Conservation (phyloP, 768 basidiomycete genomes). For the Tricholoma saponaceum region DNA sequence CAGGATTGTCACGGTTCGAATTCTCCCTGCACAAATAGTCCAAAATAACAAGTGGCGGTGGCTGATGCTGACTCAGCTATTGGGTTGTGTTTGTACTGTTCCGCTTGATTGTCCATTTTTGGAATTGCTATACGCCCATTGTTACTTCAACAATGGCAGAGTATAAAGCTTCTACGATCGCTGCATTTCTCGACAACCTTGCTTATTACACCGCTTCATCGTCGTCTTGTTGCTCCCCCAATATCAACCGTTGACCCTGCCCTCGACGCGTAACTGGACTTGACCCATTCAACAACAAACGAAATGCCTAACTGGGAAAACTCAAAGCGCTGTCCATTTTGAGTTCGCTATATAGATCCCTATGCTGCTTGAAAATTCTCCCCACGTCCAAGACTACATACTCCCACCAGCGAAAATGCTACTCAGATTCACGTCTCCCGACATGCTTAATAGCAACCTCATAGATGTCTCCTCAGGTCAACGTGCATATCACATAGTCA, state of each 20-base stretch:
- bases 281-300: conserved; percentile 30
- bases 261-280: background rate
- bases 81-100: background rate
- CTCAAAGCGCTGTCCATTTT: conserved; percentile 36
- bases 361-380: background rate
- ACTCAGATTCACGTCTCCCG: conserved; percentile 53
- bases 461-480: conserved; percentile 49
- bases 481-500: conserved; percentile 46
- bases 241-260: background rate
- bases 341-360: conserved; percentile 20
- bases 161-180: conserved; percentile 5
- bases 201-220: background rate
- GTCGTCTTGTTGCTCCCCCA: background rate
- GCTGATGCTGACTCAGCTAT: conserved; percentile 14
- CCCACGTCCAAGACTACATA: background rate
- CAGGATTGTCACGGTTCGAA: conserved; percentile 22
- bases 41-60: conserved; percentile 20
- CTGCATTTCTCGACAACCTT: conserved; percentile 2
- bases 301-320: conserved; percentile 42
- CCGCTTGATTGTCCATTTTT: too few relatives aligned
- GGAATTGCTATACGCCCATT: conserved; percentile 11
- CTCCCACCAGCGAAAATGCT: conserved; percentile 35
- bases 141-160: conserved; percentile 19
- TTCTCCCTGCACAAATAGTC: conserved; percentile 31
- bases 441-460: conserved; percentile 55